These are phyloP conservation scores for Xylariomycetidae sp. DNA, from an alignment of 2,329 filamentous ascomycete species.

Conservation along the genomic window DNA sequence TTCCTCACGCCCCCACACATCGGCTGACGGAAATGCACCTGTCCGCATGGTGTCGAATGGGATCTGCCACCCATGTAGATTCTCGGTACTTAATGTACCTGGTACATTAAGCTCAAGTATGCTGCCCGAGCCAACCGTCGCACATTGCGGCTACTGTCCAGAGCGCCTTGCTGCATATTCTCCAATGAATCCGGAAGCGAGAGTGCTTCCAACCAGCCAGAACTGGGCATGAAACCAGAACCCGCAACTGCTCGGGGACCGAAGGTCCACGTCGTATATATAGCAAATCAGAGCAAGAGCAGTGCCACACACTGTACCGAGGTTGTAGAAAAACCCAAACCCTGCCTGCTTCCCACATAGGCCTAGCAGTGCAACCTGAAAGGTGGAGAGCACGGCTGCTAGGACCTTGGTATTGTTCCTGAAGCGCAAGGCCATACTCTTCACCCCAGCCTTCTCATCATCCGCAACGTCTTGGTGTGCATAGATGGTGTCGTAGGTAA, in stretches of 20 bases:
- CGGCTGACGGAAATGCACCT: no score
- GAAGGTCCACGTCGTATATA: slow-evolving; percentile 11
- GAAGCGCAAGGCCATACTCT: slow-evolving; percentile 13
- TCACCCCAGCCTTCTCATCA: slow-evolving; percentile 14
- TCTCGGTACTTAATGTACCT: no score
- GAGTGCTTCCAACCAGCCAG: slow-evolving; percentile 8
- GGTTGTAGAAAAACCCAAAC: slow-evolving; percentile 4
- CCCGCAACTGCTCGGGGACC: slow-evolving; percentile 5
- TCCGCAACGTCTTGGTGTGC: slow-evolving; percentile 14
- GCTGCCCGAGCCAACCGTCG: no score
- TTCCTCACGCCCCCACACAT: no score
- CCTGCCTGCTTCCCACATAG: slow-evolving; percentile 6
- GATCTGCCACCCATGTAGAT: no score
- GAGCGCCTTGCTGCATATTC: slow-evolving; percentile 6
- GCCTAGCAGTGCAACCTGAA: slow-evolving; percentile 5
- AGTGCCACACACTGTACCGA: slow-evolving; percentile 8
- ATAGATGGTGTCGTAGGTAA: slow-evolving; percentile 15
- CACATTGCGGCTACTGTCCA: no score
- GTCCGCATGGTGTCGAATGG: no score
- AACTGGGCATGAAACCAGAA: slow-evolving; percentile 13
- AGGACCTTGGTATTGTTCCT: slow-evolving; percentile 7
- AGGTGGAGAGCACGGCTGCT: slow-evolving; percentile 3
- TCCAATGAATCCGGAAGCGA: slow-evolving; percentile 6
- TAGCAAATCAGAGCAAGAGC: slow-evolving; percentile 7
- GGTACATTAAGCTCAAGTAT: no score